A percentile compares a stretch with the other conserved stretches of the same genome.
phyloP scores from a whole-genome alignment of 192 early-diverging fungal species.

The Backusella mclennaniae region DNA sequence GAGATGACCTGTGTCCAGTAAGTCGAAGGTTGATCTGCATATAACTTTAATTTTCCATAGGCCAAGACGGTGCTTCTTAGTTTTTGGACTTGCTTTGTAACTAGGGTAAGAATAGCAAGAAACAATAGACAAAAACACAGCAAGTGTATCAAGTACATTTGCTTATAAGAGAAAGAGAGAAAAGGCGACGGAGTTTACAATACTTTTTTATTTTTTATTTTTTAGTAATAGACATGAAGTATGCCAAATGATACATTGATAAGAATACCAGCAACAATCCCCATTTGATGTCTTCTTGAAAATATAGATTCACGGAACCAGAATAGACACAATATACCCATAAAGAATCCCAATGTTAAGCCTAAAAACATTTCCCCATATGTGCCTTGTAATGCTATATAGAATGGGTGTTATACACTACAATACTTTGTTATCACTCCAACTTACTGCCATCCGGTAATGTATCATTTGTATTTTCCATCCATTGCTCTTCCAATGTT shows the following conservation, averaged over 20 bases:
- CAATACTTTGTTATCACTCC: background rate
- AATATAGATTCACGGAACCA: slow-evolving; percentile 57
- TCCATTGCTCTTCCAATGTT: slow-evolving; percentile 56
- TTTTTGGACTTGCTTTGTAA: slow-evolving; percentile 16
- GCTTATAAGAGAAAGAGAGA: background rate
- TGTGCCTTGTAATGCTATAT: slow-evolving; percentile 37
- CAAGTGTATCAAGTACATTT: slow-evolving; percentile 23
- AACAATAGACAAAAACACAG: slow-evolving; percentile 15
- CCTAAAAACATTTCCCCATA: slow-evolving; percentile 58
- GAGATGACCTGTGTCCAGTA: background rate
- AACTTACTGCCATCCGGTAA: slow-evolving; percentile 56
- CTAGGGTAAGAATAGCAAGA: slow-evolving; percentile 7
- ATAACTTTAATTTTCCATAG: slow-evolving; percentile 34
- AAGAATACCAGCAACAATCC: slow-evolving; percentile 51
- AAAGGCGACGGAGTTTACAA: background rate
- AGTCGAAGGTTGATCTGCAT: slow-evolving; percentile 19
- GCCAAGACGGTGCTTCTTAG: slow-evolving; percentile 29
- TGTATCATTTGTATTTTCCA: slow-evolving; percentile 52
- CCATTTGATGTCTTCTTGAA: slow-evolving; percentile 49
- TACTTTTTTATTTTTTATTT: background rate
- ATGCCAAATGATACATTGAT: slow-evolving; percentile 55
- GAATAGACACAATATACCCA: slow-evolving; percentile 51
- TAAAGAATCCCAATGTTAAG: slow-evolving; percentile 54
- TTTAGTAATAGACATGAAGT: slow-evolving; percentile 48
- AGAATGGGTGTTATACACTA: background rate